Percentiles rank a stretch among this genome's conserved stretches.
Evolutionary conservation across 2,329 filamentous ascomycete genomes (phyloP).

Genomic region (Ophiostoma ulmi): DNA sequence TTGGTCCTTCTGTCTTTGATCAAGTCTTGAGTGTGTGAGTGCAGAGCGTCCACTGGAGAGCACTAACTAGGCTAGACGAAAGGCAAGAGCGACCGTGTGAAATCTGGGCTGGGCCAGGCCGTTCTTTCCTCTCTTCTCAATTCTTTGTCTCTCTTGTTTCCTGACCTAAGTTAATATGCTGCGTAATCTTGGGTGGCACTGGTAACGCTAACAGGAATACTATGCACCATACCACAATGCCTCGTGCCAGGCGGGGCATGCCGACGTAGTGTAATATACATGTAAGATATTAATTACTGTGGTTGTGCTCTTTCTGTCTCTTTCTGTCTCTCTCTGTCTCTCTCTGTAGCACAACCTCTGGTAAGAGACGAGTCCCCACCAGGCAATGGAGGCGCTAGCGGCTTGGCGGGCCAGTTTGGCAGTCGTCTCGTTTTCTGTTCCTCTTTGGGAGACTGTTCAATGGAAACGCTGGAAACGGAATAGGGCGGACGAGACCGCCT

Average conservation of each 20-base stretch:
- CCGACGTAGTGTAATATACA: neutral
- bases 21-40: too few relatives aligned
- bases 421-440: neutral
- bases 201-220: neutral
- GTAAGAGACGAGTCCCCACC: neutral
- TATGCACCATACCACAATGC: neutral
- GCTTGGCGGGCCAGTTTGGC: slow-evolving; percentile 5
- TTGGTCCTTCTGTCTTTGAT: too few relatives aligned
- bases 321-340: too few relatives aligned
- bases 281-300: too few relatives aligned
- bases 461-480: neutral
- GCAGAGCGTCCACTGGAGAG: neutral
- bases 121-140: neutral
- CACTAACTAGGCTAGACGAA: neutral
- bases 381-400: slow-evolving; percentile 6
- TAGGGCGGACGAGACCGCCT: neutral
- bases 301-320: too few relatives aligned
- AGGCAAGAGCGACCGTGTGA: neutral
- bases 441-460: neutral
- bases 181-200: slow-evolving; percentile 15
- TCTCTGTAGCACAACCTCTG: too few relatives aligned
- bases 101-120: neutral
- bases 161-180: slow-evolving; percentile 12
- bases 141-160: too few relatives aligned
- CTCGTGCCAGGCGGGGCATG: neutral